Percentiles rank a stretch among this genome's conserved stretches.
Conservation (phyloP, 768 basidiomycete genomes). For the Tylopilus intermedius region DNA sequence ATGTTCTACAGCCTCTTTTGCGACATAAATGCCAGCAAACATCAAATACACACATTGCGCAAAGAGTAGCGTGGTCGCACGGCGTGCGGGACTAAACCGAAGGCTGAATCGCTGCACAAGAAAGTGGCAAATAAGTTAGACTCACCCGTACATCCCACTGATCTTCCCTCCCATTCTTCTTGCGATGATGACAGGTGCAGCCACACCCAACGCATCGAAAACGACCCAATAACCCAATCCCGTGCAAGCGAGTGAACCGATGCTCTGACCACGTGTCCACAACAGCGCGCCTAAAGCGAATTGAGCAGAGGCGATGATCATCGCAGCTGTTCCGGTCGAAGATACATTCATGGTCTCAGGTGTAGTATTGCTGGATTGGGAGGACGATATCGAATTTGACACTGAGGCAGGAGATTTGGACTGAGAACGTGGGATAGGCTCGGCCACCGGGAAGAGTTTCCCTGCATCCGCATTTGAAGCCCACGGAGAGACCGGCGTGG, state of each 20-base stretch:
- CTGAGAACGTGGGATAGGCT: conserved; percentile 18
- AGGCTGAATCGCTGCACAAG: not conserved
- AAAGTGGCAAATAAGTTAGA: conserved; percentile 25
- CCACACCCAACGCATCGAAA: conserved; percentile 85
- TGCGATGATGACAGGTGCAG: conserved; percentile 34
- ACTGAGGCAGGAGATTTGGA: conserved; percentile 22
- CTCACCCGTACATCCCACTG: conserved; percentile 59
- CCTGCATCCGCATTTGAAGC: conserved; percentile 41
- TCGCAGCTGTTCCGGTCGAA: conserved; percentile 21
- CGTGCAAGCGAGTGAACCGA: conserved; percentile 81
- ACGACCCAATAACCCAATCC: conserved; percentile 96
- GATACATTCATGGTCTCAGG: conserved; percentile 11
- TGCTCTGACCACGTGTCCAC: conserved; percentile 88
- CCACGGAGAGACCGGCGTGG: conserved; percentile 65
- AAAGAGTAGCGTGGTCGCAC: conserved; percentile 73
- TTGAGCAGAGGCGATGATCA: conserved; percentile 34
- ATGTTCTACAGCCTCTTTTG: conserved; percentile 96
- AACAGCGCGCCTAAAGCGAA: conserved; percentile 67
- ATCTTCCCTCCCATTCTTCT: conserved; percentile 33
- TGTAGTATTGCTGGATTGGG: not conserved
- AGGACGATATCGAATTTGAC: conserved; percentile 9
- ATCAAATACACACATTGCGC: conserved; percentile 90
- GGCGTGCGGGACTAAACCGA: conserved; percentile 50
- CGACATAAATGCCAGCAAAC: conserved; percentile 92
- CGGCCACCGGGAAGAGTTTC: conserved; percentile 3